Conservation (phyloP, 139 green algal species). For the Chlorella ohadii region DNA sequence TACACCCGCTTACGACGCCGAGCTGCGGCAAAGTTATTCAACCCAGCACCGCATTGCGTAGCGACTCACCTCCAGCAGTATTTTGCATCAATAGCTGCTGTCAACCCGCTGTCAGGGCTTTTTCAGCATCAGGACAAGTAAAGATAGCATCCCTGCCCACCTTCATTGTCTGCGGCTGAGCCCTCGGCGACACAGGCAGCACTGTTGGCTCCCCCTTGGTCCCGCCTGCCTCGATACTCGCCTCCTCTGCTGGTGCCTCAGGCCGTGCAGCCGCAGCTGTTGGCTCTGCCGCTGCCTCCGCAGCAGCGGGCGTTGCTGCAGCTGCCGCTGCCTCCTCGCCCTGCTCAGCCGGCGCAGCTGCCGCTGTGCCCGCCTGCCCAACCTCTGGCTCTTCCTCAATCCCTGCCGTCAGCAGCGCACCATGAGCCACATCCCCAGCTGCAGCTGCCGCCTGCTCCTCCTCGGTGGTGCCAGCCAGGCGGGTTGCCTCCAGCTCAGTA, state of each 20-base stretch:
- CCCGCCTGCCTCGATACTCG: no score
- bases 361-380: not conserved
- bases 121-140: no score
- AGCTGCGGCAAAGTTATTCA: no score
- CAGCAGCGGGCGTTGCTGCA: not conserved
- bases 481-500: not conserved
- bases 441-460: not conserved
- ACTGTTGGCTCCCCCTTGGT: not conserved
- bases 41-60: no score
- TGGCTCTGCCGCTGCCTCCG: not conserved
- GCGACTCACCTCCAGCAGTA: no score
- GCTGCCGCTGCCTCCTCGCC: not conserved
- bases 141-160: not conserved
- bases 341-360: not conserved
- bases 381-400: not conserved
- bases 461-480: not conserved
- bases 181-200: not conserved
- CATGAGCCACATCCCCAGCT: not conserved
- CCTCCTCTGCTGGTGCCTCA: not conserved
- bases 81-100: no score
- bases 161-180: not conserved
- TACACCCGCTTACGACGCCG: no score
- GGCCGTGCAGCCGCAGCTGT: not conserved
- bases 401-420: not conserved
- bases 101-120: no score